Percentiles rank a stretch among this genome's conserved stretches.
phyloP scores from a whole-genome alignment of 2,329 filamentous ascomycete species.

The Diaporthe citri region DNA sequence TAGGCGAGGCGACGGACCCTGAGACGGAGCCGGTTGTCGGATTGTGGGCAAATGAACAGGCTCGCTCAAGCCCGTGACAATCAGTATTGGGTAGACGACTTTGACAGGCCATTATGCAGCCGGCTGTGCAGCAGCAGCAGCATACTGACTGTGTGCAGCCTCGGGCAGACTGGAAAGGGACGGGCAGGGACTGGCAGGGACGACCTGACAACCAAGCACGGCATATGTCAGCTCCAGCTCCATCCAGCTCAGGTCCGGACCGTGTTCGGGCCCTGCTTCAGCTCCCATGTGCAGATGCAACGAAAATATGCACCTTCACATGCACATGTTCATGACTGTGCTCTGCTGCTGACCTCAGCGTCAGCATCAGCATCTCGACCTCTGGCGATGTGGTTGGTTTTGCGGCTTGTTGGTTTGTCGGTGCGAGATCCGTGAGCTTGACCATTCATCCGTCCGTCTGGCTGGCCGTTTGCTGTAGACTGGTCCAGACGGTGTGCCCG shows the following conservation, averaged over 20 bases:
- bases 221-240: constrained; percentile 25
- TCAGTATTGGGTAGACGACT: neutral
- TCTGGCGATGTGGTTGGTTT: neutral
- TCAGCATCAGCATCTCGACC: constrained; percentile 2
- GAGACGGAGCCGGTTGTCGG: neutral
- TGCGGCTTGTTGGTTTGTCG: neutral
- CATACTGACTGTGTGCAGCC: neutral
- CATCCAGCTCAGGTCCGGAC: neutral
- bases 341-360: neutral
- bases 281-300: neutral
- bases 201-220: neutral
- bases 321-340: neutral
- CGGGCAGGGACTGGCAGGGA: neutral
- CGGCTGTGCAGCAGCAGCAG: neutral
- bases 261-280: neutral
- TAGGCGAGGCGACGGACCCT: constrained; percentile 6
- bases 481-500: neutral
- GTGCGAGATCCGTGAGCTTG: neutral
- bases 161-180: neutral
- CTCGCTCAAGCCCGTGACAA: constrained; percentile 15
- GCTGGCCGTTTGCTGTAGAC: neutral
- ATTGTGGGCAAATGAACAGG: constrained; percentile 5
- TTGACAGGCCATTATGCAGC: neutral
- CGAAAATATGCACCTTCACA: neutral
- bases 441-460: neutral